These are phyloP conservation scores for Catunica adiposa DNA, from an alignment of 2,329 filamentous ascomycete species.

Conservation along the genomic window DNA sequence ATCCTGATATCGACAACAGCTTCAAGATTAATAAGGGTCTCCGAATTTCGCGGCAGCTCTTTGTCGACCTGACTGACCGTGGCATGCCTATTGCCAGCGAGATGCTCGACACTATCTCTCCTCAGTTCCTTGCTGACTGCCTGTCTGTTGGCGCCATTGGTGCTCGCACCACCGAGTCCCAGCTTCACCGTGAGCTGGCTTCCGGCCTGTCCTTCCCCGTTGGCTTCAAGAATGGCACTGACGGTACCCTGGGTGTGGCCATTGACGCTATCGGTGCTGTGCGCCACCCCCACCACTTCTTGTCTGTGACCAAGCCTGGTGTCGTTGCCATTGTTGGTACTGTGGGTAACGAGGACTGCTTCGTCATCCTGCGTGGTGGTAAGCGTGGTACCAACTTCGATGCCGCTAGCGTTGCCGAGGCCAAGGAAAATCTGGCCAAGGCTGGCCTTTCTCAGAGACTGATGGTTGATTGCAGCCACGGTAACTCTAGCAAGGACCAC, in stretches of 20 bases:
- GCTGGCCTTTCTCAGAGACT: conserved; percentile 59
- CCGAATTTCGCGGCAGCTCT: conserved; percentile 71
- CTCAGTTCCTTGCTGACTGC: conserved; percentile 87
- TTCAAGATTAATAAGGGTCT: conserved; percentile 99
- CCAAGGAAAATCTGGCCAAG: conserved; percentile 62
- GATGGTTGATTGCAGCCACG: conserved; percentile 98
- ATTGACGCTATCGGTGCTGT: conserved; percentile 93
- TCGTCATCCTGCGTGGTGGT: conserved; percentile 85
- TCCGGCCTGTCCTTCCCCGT: conserved; percentile 92
- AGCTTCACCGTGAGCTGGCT: conserved; percentile 86
- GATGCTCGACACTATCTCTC: conserved; percentile 96
- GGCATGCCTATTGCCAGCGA: conserved; percentile 95
- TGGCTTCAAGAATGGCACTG: conserved; percentile 98
- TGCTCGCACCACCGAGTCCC: conserved; percentile 89
- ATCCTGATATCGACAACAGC: conserved; percentile 93
- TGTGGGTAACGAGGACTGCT: conserved; percentile 89
- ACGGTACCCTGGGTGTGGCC: conserved; percentile 74
- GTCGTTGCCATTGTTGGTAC: conserved; percentile 91
- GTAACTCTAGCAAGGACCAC: conserved; percentile 91
- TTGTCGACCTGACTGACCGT: conserved; percentile 75
- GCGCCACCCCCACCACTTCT: conserved; percentile 83
- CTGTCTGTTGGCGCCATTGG: conserved; percentile 86
- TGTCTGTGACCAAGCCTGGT: conserved; percentile 92
- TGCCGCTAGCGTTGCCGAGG: conserved; percentile 62
- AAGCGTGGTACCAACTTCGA: conserved; percentile 92